These are phyloP conservation scores for Rhododendron henanense DNA, from an alignment of 148 eudicot species.

Conservation along the genomic window DNA sequence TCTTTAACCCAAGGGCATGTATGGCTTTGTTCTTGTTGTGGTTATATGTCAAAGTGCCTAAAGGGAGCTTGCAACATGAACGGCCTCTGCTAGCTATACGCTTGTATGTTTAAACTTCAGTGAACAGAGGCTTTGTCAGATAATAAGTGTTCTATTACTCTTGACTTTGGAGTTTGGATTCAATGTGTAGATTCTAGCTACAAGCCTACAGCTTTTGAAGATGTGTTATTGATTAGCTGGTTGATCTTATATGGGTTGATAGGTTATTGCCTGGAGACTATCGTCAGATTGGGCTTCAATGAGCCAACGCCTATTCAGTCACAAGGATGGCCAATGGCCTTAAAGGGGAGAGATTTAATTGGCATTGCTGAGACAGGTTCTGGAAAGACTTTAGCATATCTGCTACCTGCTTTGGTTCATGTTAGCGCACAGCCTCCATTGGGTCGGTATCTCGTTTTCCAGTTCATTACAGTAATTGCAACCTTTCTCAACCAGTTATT, in stretches of 20 bases:
- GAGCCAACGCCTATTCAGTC: slow-evolving; percentile 96
- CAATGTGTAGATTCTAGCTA: not conserved
- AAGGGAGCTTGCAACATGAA: not conserved
- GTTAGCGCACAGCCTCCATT: slow-evolving; percentile 85
- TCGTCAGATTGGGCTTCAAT: slow-evolving; percentile 69
- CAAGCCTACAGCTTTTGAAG: not conserved
- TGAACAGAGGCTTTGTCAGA: not conserved
- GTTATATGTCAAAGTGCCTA: not conserved
- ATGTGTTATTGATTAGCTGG: slow-evolving; percentile 7
- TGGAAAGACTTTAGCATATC: slow-evolving; percentile 91
- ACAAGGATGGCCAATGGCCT: slow-evolving; percentile 99
- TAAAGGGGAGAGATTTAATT: slow-evolving; percentile 90
- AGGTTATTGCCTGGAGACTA: slow-evolving; percentile 79
- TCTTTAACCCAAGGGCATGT: not conserved
- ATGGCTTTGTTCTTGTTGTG: not conserved
- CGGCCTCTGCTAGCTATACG: not conserved
- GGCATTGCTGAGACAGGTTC: slow-evolving; percentile 99
- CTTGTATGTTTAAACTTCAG: not conserved
- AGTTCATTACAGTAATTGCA: not conserved
- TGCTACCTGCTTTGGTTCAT: slow-evolving; percentile 88
- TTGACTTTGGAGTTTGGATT: not conserved
- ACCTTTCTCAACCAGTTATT: not conserved
- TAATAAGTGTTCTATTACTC: not conserved
- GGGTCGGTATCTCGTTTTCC: slow-evolving; percentile 42
- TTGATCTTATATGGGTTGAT: slow-evolving; percentile 19